These are phyloP conservation scores for Pneumocystis jirovecii DNA, from an alignment of 1,139 yeast species.

Conservation along the genomic window DNA sequence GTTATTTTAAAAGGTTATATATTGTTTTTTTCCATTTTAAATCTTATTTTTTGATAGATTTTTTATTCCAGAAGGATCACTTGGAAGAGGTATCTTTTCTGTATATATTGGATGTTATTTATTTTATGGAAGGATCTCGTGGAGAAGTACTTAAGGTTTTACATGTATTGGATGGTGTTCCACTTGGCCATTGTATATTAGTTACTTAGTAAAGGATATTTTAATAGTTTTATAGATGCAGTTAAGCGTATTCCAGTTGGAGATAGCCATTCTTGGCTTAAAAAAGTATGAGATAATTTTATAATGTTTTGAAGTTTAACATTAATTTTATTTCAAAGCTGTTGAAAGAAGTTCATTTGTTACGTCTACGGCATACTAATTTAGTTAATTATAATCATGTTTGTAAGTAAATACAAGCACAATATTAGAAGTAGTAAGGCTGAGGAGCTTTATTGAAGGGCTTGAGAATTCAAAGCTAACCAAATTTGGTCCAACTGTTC, in stretches of 20 bases:
- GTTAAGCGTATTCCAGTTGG: constrained; percentile 76
- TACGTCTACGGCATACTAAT: constrained; percentile 41
- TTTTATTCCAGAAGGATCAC: not conserved
- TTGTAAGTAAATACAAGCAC: constrained; percentile 18
- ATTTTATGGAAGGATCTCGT: constrained; percentile 41
- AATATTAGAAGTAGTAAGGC: not conserved
- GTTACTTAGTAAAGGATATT: not conserved
- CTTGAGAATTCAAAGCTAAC: constrained; percentile 54
- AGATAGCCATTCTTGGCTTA: constrained; percentile 49
- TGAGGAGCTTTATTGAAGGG: constrained; percentile 27
- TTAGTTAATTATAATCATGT: constrained; percentile 78
- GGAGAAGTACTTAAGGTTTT: constrained; percentile 75
- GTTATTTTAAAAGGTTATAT: not conserved
- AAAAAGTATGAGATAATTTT: constrained; percentile 31
- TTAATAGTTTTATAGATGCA: not conserved
- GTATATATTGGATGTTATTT: not conserved
- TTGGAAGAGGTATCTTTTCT: not conserved
- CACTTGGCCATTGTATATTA: constrained; percentile 59
- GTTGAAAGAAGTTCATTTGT: constrained; percentile 58
- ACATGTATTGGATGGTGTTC: constrained; percentile 55
- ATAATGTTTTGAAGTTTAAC: no score
- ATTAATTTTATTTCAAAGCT: not conserved
- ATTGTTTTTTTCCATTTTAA: not conserved
- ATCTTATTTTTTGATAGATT: not conserved
- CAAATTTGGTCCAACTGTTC: constrained; percentile 46